Evolutionary conservation across 176 grass and related monocot species (phyloP).

Genomic region (Otatea glauca): DNA sequence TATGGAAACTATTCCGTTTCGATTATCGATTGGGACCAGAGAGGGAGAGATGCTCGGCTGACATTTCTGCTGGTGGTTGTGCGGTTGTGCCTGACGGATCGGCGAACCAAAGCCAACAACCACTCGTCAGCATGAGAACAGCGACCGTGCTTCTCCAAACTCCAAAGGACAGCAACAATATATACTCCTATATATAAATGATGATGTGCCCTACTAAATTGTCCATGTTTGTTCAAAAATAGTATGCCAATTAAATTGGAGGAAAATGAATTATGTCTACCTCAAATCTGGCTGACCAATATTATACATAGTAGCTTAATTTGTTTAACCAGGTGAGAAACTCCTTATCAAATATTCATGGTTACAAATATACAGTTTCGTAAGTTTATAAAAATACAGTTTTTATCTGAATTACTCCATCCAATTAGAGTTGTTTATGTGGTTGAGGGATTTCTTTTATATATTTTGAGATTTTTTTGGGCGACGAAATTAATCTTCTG

Average conservation of each 20-base stretch:
- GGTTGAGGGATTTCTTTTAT: neutral
- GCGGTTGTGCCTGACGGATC: neutral
- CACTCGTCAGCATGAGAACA: constrained; percentile 11
- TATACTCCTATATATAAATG: neutral
- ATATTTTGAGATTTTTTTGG: neutral
- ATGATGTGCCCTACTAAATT: neutral
- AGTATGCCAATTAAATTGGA: neutral
- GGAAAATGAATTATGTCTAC: neutral
- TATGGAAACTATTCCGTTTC: neutral
- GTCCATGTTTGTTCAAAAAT: neutral
- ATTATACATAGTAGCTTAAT: neutral
- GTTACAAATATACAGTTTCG: neutral
- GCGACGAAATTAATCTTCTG: neutral
- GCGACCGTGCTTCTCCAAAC: neutral
- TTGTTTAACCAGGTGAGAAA: neutral
- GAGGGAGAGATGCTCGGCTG: neutral
- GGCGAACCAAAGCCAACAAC: neutral
- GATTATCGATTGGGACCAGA: neutral
- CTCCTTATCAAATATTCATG: neutral
- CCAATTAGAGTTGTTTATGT: neutral
- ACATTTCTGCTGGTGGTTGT: neutral
- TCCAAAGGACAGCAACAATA: no score
- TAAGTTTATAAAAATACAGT: neutral
- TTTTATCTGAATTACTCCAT: neutral
- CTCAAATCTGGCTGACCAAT: neutral